Evolutionary conservation across 495 filamentous ascomycete species (phyloP), one percentile per base, ranked within the genome.

Genomic region (Chaetomium cochliodes): DNA sequence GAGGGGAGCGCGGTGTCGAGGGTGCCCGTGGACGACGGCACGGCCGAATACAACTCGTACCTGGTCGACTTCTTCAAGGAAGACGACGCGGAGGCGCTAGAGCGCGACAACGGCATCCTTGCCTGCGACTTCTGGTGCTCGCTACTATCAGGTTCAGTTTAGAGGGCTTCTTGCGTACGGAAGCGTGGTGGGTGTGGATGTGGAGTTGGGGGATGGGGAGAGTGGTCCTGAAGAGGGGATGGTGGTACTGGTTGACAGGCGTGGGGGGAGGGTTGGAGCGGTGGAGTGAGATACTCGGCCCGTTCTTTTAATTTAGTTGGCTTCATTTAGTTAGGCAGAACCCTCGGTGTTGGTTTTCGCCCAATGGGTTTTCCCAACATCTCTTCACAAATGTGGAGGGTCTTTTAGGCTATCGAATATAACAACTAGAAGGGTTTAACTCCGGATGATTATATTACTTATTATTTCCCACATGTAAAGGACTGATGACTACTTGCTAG

Each of bases 21-120:
- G 16, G 44, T 22, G 44, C 44, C 44, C 28, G 81, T 86, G 59
- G 70, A 72, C 26, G 44, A 5, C 72, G 73, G 18, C 55, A 73
- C n/a, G 76, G 7, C 7, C 44, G 16, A 44, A 15, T 70, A 88
- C 53, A 92, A 92, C 67, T 88, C 88, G 0, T 91, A 91, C 66
- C 75, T 92, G 11, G 84, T 86, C 57, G 89, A 92, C 67, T 93
- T 91, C 73, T 91, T 82, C 82, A 86, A 83, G 70, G 84, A 92
- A 64, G 90, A 89, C 6, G 82, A 87, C 67, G 58, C 83, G 12
- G 63, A 73, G 6, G 77, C 83, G 0, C 76, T 93, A 7, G 78
- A 18, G 74, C 47, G 5, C 18, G 86, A 82, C 5, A 92, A 92
- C 66, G 70, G 77, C 4, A 82, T 93, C 56, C 80, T 81, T n/a